Percentiles rank a stretch among this genome's conserved stretches.
phyloP scores from a whole-genome alignment of 768 basidiomycete genomes.

The Amanita subjunquillea region DNA sequence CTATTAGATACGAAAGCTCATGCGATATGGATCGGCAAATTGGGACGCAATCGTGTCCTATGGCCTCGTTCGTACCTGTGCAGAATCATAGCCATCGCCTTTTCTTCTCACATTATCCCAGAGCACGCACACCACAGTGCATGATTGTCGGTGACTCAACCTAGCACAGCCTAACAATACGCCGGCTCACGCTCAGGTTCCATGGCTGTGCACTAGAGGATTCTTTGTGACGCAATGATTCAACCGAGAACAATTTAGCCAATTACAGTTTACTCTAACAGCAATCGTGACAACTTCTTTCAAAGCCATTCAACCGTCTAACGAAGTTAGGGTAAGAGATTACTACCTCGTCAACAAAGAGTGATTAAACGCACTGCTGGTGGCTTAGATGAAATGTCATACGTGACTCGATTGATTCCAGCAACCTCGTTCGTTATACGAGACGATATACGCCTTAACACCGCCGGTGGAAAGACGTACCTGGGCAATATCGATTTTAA shows the following conservation, averaged over 20 bases:
- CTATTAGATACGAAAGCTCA: no score
- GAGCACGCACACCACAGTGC: no score
- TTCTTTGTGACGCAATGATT: no score
- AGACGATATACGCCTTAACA: constrained; percentile 86
- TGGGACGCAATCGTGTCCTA: no score
- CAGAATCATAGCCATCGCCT: no score
- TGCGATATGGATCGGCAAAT: no score
- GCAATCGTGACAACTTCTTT: neutral
- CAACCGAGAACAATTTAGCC: neutral
- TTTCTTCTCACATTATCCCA: no score
- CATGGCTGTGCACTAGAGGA: no score
- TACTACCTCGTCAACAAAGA: constrained; percentile 2
- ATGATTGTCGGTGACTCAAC: no score
- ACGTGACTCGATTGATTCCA: constrained; percentile 94
- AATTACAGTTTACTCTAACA: neutral
- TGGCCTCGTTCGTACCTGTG: no score
- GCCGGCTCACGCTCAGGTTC: no score
- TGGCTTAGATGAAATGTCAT: constrained; percentile 96
- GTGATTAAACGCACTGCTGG: constrained; percentile 56
- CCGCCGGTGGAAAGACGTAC: constrained; percentile 92
- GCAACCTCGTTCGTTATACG: constrained; percentile 96
- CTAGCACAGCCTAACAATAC: no score
- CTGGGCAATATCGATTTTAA: constrained; percentile 60
- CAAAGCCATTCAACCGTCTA: constrained; percentile 44
- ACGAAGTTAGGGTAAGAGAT: constrained; percentile 7